Evolutionary conservation across 2,329 filamentous ascomycete species (phyloP).

Genomic region (Didymella lethalis): DNA sequence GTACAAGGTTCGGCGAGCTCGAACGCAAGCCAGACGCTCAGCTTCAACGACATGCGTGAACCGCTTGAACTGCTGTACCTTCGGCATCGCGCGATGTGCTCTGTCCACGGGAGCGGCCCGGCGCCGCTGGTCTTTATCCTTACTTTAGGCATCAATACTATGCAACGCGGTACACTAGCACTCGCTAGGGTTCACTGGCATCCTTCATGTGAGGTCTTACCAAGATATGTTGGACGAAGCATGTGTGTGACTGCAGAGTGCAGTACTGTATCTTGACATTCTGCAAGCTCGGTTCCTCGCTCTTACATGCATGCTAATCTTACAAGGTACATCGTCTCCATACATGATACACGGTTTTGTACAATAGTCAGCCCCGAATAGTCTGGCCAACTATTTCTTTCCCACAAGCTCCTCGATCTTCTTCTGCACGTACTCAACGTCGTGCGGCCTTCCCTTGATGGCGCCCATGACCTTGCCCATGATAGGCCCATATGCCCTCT

Average conservation of each 20-base stretch:
- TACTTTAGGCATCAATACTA: background rate
- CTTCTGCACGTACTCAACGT: slow-evolving; percentile 67
- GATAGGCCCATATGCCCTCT: slow-evolving; percentile 64
- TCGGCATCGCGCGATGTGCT: background rate
- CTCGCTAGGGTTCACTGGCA: background rate
- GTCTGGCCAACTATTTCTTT: slow-evolving; percentile 22
- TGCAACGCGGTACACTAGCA: background rate
- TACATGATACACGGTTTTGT: slow-evolving; percentile 10
- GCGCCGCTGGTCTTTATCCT: slow-evolving; percentile 1
- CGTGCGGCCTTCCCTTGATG: slow-evolving; percentile 70
- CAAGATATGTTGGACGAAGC: background rate
- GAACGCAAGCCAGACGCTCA: slow-evolving; percentile 12
- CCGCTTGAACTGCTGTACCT: slow-evolving; percentile 15
- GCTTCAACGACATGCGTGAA: slow-evolving; percentile 25
- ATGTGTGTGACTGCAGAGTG: background rate
- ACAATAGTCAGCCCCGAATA: background rate
- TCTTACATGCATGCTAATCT: slow-evolving; percentile 1
- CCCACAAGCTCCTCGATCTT: slow-evolving; percentile 62
- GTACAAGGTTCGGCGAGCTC: slow-evolving; percentile 9
- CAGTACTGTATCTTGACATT: no score
- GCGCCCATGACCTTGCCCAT: slow-evolving; percentile 66
- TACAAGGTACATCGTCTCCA: slow-evolving; percentile 9
- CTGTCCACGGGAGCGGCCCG: slow-evolving; percentile 15
- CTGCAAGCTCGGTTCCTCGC: no score
- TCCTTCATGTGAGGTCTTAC: background rate